phyloP scores from a whole-genome alignment of 2,329 filamentous ascomycete genomes.

The Chaetomiaceae sp. region DNA sequence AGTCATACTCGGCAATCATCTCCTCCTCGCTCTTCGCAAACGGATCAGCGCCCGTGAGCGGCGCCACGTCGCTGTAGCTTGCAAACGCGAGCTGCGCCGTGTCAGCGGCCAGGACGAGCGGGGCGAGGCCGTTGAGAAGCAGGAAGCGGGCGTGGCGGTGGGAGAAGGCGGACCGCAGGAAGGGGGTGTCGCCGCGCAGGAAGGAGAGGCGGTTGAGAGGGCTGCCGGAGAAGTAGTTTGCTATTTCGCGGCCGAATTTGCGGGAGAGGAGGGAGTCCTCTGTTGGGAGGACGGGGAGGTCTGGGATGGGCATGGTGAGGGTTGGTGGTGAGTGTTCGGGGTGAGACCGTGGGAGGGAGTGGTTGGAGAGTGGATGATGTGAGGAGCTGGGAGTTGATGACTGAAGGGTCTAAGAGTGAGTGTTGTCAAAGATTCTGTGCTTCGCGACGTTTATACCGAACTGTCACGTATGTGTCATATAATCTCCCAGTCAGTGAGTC shows the following conservation, averaged over 20 bases:
- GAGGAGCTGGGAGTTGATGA: neutral
- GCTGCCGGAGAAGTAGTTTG: constrained; percentile 80
- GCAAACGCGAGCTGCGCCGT: constrained; percentile 62
- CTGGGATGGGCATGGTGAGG: constrained; percentile 23
- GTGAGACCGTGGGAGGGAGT: too few relatives aligned
- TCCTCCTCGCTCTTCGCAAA: constrained; percentile 71
- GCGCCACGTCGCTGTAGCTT: constrained; percentile 62
- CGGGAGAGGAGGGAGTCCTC: constrained; percentile 65
- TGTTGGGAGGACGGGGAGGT: constrained; percentile 43
- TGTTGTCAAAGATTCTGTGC: too few relatives aligned
- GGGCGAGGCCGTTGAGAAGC: constrained; percentile 72
- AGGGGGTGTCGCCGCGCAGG: constrained; percentile 65
- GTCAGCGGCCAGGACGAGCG: constrained; percentile 56
- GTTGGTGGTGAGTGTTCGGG: too few relatives aligned
- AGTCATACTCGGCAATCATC: constrained; percentile 69
- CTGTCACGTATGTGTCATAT: too few relatives aligned
- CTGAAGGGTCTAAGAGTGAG: neutral
- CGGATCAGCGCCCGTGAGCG: constrained; percentile 66
- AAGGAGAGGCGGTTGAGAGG: constrained; percentile 78
- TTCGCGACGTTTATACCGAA: too few relatives aligned
- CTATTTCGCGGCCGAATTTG: constrained; percentile 73
- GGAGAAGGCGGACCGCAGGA: constrained; percentile 62
- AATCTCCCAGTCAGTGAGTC: too few relatives aligned
- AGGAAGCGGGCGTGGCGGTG: constrained; percentile 68
- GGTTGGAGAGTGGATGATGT: neutral